Evolutionary conservation across 2,329 filamentous ascomycete genomes (phyloP).

Genomic region (Pyrenochaeta sp.): DNA sequence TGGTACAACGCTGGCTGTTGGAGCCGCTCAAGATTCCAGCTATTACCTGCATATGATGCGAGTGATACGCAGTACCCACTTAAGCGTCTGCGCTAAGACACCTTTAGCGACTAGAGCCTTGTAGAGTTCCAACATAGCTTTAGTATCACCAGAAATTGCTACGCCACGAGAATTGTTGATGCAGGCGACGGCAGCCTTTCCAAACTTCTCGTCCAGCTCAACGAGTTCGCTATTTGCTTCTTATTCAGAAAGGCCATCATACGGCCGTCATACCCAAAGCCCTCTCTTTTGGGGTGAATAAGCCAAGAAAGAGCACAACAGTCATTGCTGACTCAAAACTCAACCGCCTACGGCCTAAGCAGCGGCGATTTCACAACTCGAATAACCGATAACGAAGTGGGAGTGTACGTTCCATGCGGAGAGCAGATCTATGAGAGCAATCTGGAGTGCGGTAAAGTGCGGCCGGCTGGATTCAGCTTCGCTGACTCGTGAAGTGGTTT

Average conservation of each 20-base stretch:
- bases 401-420: too few relatives aligned
- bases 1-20: conserved; percentile 3
- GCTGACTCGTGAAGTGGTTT: too few relatives aligned
- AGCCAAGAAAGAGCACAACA: too few relatives aligned
- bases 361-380: too few relatives aligned
- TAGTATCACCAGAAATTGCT: conserved; percentile 55
- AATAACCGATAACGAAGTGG: too few relatives aligned
- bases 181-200: conserved; percentile 27
- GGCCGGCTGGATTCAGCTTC: too few relatives aligned
- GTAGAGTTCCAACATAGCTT: conserved; percentile 44
- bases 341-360: too few relatives aligned
- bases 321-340: too few relatives aligned
- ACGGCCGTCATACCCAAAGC: not conserved
- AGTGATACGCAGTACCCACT: conserved; percentile 57
- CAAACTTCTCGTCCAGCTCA: conserved; percentile 17
- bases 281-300: not conserved
- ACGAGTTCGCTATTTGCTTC: too few relatives aligned
- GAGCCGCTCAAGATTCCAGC: conserved; percentile 12
- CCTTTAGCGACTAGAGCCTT: conserved; percentile 43
- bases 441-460: too few relatives aligned
- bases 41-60: conserved; percentile 48
- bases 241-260: conserved; percentile 1
- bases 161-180: conserved; percentile 52
- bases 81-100: conserved; percentile 50
- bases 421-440: too few relatives aligned